Conservation (phyloP, 2,329 filamentous ascomycete species). For the Ophiosphaerella narmari region DNA sequence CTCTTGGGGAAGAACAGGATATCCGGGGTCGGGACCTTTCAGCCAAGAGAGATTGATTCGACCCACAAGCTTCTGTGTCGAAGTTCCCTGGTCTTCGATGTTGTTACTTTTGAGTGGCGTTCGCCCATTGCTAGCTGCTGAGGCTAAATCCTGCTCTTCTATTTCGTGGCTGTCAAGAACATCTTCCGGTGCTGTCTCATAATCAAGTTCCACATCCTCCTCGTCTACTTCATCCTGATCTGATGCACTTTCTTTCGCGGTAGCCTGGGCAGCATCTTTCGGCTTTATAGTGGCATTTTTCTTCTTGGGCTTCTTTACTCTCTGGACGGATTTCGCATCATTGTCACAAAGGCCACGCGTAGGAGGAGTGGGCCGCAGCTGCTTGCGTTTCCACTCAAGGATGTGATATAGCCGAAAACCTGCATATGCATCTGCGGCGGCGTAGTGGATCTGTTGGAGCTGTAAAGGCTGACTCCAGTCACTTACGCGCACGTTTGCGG, state of each 20-base stretch:
- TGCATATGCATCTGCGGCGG: constrained; percentile 85
- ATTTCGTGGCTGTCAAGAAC: constrained; percentile 27
- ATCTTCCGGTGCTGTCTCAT: constrained; percentile 43
- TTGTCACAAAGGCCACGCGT: constrained; percentile 71
- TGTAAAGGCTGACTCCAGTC: constrained; percentile 72
- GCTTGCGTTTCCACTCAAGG: constrained; percentile 69
- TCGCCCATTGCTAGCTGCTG: neutral
- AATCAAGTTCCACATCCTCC: constrained; percentile 33
- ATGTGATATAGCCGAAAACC: constrained; percentile 74
- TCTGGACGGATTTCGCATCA: constrained; percentile 45
- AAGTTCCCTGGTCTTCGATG: neutral
- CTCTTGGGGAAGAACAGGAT: constrained; percentile 15
- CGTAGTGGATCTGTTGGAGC: constrained; percentile 69
- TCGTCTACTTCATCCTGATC: constrained; percentile 22
- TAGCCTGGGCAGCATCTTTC: constrained; percentile 6
- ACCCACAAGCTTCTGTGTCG: constrained; percentile 19
- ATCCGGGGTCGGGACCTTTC: constrained; percentile 17
- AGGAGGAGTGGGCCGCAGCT: constrained; percentile 71
- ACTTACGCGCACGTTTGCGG: constrained; percentile 64
- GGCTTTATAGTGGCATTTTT: constrained; percentile 8
- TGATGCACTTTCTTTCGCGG: constrained; percentile 16
- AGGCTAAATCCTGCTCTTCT: constrained; percentile 16
- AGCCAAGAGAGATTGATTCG: constrained; percentile 23
- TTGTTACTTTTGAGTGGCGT: neutral
- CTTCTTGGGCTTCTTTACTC: constrained; percentile 13